Evolutionary conservation across 73 alveolate genomes (phyloP).

Genomic region (Paramecium caudatum): DNA sequence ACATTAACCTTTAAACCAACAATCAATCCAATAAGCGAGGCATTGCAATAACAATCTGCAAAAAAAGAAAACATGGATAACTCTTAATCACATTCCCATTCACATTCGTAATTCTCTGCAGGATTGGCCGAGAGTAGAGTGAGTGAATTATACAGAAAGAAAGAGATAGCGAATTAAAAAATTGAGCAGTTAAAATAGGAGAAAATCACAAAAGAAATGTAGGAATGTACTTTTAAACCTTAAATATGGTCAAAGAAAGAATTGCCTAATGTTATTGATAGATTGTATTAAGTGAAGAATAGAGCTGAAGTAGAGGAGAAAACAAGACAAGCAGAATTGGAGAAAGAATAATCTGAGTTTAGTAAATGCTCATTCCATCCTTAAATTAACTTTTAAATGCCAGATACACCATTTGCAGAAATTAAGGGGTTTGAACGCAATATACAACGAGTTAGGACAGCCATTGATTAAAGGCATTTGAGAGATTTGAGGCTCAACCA

Average conservation of each 20-base stretch:
- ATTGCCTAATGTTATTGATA: conserved; percentile 60
- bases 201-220: conserved; percentile 15
- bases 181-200: conserved; percentile 4
- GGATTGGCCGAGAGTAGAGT: conserved; percentile 38
- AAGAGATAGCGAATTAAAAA: background rate
- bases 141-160: background rate
- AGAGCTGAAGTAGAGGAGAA: conserved; percentile 14
- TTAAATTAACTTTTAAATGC: background rate
- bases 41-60: conserved; percentile 14
- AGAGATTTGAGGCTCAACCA: background rate
- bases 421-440: conserved; percentile 32
- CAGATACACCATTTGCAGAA: background rate
- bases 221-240: conserved; percentile 66
- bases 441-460: conserved; percentile 40
- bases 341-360: conserved; percentile 42
- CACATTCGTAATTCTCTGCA: background rate
- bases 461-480: conserved; percentile 11
- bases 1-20: conserved; percentile 55
- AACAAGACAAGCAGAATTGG: background rate
- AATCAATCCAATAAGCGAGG: conserved; percentile 54
- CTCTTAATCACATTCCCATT: too few species aligned
- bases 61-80: background rate
- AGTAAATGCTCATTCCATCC: conserved; percentile 62
- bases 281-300: conserved; percentile 49
- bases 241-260: conserved; percentile 26